Evolutionary conservation across 1,284 basidiomycete genomes (phyloP), one percentile per base, ranked within the genome.

Genomic region (Puccinia brachypodii): DNA sequence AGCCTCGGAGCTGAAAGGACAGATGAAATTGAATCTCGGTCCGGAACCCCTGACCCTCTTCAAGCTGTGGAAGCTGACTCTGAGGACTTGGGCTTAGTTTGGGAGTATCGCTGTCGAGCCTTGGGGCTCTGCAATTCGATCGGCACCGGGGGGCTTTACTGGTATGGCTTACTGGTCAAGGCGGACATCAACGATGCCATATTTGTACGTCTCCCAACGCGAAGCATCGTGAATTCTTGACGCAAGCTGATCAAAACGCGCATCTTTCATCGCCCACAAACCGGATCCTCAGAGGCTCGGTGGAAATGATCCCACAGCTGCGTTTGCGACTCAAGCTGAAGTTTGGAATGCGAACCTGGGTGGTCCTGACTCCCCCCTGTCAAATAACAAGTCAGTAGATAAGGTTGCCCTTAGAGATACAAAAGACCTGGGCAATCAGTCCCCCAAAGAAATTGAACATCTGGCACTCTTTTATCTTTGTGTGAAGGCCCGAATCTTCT

Each of bases 181-280:
- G 53, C 71, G 38, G 58, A 66, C 22, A 56, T 38, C 40, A 44
- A 47, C 36, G 33, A 40, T 22, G 56, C 68, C n/a, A 19, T 56
- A 9, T 72, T 42, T 42, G 64, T 47, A 36, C 53, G 82, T 14
- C 88, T 96, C 44, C 86, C 95, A 82, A 95, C 91, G 82, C 88
- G 96, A 7, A 88, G 94, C 62, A 93, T 95, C 82, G 94, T 96
- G 86, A 90, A 96, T 77, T 89, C 90, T 8, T 88, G 93, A 42
- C 88, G 94, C 78, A 94, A 94, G 0, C 86, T 97, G 82, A 93
- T 94, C 84, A 93, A 95, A 85, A 89, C 90, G 33, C 90, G 95
- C 78, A 92, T 92, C 77, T 90, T 31, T 36, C 25, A 66, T 68
- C 40, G 31, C n/a, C 42, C 50, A 11, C 22, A 31, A 31, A 82